Percentiles rank a stretch among this genome's conserved stretches.
phyloP scores from a whole-genome alignment of 164 flowering plant genomes.

The Saururus chinensis region DNA sequence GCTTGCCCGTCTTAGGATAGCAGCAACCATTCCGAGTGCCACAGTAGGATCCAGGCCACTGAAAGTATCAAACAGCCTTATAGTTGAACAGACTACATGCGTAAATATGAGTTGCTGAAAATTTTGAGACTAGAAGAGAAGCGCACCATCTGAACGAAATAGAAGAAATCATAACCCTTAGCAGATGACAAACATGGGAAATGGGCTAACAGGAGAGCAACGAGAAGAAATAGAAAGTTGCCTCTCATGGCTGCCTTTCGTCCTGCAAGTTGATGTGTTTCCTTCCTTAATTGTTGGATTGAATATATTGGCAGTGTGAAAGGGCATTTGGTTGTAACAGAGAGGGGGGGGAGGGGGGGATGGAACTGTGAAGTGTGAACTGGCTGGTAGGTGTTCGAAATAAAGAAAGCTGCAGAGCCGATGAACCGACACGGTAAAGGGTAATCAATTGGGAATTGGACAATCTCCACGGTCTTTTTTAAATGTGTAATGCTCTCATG shows the following conservation, averaged over 20 bases:
- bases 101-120: neutral
- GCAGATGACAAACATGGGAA: slow-evolving; percentile 14
- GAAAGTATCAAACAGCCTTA: neutral
- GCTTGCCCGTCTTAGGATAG: slow-evolving; percentile 34
- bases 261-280: no score
- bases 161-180: slow-evolving; percentile 56
- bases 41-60: slow-evolving; percentile 34
- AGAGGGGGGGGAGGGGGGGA: no score
- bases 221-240: neutral
- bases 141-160: slow-evolving; percentile 53
- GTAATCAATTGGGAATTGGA: no score
- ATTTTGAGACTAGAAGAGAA: neutral
- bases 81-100: neutral
- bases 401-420: no score
- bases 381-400: no score
- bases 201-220: slow-evolving; percentile 8
- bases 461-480: no score
- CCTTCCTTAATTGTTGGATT: no score
- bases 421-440: no score
- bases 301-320: no score
- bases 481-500: no score
- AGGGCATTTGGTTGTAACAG: no score
- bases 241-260: neutral
- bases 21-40: slow-evolving; percentile 22
- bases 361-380: no score